Base-by-base conservation (phyloP, 257 asterid species). In the Gentiana macrophylla region DNA sequence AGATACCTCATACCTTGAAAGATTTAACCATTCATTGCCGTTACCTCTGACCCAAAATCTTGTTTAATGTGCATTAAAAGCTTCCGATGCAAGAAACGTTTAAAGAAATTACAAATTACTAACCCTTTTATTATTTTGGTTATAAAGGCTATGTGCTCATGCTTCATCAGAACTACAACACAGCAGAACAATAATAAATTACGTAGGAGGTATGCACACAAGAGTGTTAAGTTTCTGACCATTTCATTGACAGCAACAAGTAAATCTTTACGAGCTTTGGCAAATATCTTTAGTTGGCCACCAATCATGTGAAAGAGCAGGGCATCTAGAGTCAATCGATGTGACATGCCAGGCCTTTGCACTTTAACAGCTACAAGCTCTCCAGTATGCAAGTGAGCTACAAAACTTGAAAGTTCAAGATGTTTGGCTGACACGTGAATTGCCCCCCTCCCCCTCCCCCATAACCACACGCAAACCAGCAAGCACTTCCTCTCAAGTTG, bases 301-400 rank as follows among this genome's bases (percentile, higher is more conserved):
- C 98, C 98, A 60, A 92, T 92, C 97, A 92, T 79, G 66, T 80
- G 80, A 72, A 92, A 92, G 54, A 92, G 79, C 81, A 92, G 62
- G 59, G 97, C 97, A 70, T 92, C 98, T 59, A 85, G 86, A 49
- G 95, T 92, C 79, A 92, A 64, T 47, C 57, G 60, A 74, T 79
- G 92, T 66, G 86, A 81, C 98, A 92, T 88, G 55, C 94, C 93
- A 32, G 98, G 98, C 85, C 98, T 81, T 82, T 91, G 98, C 51
- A 91, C 98, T 72, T 91, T 91, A 68, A 91, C 98, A 53, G 98
- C 98, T 73, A 91, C 98, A 50, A 84, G 93, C 85, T 91, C 98
- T 72, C 98, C 97, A 61, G 98, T 74, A 73, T 81, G 94, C 90
- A 87, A 79, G 77, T 91, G 94, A 80, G 97, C 98, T 91, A 95